Base-by-base conservation (phyloP, 2,329 filamentous ascomycete species). In the Aureobasidium sp. region DNA sequence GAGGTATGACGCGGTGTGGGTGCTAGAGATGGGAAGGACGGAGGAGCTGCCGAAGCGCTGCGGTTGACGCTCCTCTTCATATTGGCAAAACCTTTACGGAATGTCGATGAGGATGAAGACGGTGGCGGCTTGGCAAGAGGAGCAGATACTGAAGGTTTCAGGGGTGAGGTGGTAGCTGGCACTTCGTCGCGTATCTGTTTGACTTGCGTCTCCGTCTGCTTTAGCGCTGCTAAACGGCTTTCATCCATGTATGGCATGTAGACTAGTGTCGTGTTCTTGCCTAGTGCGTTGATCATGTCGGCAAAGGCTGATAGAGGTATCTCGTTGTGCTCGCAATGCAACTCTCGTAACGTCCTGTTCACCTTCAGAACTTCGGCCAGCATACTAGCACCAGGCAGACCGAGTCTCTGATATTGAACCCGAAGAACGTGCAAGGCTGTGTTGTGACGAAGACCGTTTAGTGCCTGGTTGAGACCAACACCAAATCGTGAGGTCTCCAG, bases 261-360 rank as follows among this genome's bases (percentile, higher is more conserved):
- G 15, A 87, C 69, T 1, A 89, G 70, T 0, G 81, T 82, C 2
- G 78, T 80, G 67, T 90, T 90, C 43, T 79, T 80, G 62, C 85
- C 79, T n/a, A 89, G 73, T 19, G 84, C 80, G 66, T 89, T 86
- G 53, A 89, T 83, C 7, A 88, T 74, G 55, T 85, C 84, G 0
- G 84, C 88, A 64, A 88, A 85, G 1, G 84, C 85, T 64, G 86
- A 83, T n/a, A 88, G 76, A 47, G 84, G 85, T 60, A 88, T 87
- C 59, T 84, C 83, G 67, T 90, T 90, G 69, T 87, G 84, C 63
- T 87, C 85, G 70, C 86, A 89, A 66, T 88, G 79, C 6, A 90
- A 77, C 68, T 89, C 83, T 27, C 80, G 78, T 5, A 90, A 73
- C 1, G 80, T 81, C 2, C 72, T 76, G 66, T 89, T 89, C 63